Evolutionary conservation across 164 flowering plant genomes (phyloP), one percentile per base, ranked within the genome.

Genomic region (Amborella trichopoda): DNA sequence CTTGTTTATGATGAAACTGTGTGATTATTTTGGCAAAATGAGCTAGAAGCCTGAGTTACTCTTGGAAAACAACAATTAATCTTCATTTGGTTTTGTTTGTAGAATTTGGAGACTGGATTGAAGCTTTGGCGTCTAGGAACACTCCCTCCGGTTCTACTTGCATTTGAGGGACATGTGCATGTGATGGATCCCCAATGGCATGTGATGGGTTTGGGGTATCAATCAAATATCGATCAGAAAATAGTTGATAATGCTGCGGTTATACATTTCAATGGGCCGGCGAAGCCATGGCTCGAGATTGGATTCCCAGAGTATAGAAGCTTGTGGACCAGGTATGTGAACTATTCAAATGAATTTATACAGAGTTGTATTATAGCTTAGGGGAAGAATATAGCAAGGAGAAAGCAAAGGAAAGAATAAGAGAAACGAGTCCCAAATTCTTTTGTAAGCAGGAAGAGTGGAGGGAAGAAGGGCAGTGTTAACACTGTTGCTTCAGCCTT

Each of bases 251-350:
- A 56, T 34, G 79, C 87, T 17, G 68, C 78, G 14, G 81, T 80
- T 21, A 11, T 80, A 50, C 88, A 80, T 61, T 80, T 73, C 59
- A 75, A 72, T 55, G 83, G 83, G 50, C 77, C 76, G 13, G 83
- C 81, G 47, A 80, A 80, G 63, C 88, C 88, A 2, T 80, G 88
- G 83, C 76, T 80, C 0, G 76, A 73, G 42, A 75, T 77, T 25
- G 77, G 76, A 8, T 58, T 49, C 4, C 68, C 74, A 0, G 65
- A 77, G 71, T 64, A 71, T 32, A 59, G 61, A 43, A 38, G 49
- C 43, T 44, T 77, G 27, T 80, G 88, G 88, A 49, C 22, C 6
- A 28, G 44, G 50, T 68, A 80, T 40, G 58, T 80, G 42, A 71
- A 74, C 62, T 61, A 54, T 45, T 70, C 88, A 23, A 64, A 69